Evolutionary conservation across 306 rosid species (phyloP).

Genomic region (Cicer bijugum): DNA sequence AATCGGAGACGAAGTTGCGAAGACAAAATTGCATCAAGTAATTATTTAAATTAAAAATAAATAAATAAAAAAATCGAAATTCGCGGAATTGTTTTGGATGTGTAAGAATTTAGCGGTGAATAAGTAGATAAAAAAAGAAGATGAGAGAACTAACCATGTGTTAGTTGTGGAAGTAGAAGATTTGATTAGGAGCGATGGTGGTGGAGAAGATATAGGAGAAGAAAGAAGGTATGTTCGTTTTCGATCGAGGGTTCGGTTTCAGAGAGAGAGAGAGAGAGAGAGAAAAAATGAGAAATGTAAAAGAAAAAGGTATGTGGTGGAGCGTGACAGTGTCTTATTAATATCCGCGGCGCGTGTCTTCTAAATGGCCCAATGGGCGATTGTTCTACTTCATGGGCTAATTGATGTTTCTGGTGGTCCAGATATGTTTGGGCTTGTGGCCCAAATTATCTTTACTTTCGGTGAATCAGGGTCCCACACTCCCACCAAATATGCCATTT

Average conservation of each 20-base stretch:
- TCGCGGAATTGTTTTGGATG: background rate
- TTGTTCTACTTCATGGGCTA: background rate
- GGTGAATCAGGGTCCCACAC: too few species aligned
- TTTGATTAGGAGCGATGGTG: constrained; percentile 37
- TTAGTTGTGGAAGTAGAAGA: constrained; percentile 17
- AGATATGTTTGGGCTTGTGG: background rate
- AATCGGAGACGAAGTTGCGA: constrained; percentile 7
- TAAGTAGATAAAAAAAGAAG: background rate
- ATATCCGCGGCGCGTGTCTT: constrained; percentile 24
- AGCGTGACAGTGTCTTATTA: constrained; percentile 32
- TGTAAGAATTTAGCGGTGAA: constrained; percentile 1
- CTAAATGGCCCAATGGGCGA: constrained; percentile 42
- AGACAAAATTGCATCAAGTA: background rate
- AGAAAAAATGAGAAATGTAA: constrained; percentile 4
- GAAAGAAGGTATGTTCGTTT: background rate
- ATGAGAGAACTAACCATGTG: constrained; percentile 42
- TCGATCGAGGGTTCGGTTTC: constrained; percentile 38
- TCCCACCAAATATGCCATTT: too few species aligned
- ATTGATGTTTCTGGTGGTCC: background rate
- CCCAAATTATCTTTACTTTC: background rate
- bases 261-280: constrained; percentile 29
- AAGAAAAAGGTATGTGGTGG: constrained; percentile 16
- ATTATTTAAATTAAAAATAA: background rate
- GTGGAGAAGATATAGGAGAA: constrained; percentile 46
- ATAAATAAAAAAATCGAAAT: background rate